A percentile compares a stretch with the other conserved stretches of the same genome.
Conservation (phyloP, 768 basidiomycete species). For the Rubroboletus pulcherrimus region DNA sequence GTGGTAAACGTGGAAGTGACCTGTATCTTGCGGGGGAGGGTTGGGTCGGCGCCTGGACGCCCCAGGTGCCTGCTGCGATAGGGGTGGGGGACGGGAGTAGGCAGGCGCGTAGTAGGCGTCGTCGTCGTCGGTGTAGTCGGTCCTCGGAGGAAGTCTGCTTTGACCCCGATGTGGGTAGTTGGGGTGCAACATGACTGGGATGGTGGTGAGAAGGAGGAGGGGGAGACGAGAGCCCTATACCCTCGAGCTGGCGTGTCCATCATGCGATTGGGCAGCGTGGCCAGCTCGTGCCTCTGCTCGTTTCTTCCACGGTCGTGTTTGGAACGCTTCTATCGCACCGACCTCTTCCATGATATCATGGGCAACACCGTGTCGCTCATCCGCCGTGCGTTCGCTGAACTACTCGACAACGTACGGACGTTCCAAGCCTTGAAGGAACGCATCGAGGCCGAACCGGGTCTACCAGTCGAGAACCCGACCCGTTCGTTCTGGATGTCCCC, state of each 20-base stretch:
- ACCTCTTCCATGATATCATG: constrained; percentile 9
- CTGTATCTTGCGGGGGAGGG: constrained; percentile 4
- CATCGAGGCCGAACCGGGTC: constrained; percentile 44
- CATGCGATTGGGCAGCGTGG: constrained; percentile 1
- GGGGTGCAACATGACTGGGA: constrained; percentile 3
- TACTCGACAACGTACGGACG: constrained; percentile 15
- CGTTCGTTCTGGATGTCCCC: constrained; percentile 64
- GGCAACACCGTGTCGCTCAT: constrained; percentile 27
- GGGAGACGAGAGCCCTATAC: neutral
- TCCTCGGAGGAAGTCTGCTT: neutral
- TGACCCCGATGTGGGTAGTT: neutral
- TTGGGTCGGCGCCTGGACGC: constrained; percentile 18
- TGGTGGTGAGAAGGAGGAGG: neutral
- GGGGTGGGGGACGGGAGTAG: constrained; percentile 7
- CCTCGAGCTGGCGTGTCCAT: neutral
- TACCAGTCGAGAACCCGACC: constrained; percentile 54
- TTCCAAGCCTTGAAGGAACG: constrained; percentile 32
- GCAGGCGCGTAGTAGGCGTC: constrained; percentile 11
- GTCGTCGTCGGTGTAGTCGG: constrained; percentile 14
- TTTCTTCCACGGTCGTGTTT: too few relatives aligned
- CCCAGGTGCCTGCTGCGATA: constrained; percentile 2
- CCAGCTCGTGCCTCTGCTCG: neutral
- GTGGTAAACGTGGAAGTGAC: constrained; percentile 9
- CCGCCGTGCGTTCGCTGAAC: constrained; percentile 18
- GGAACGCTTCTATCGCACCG: too few relatives aligned